A percentile compares a stretch with the other conserved stretches of the same genome.
These are phyloP conservation scores for Vigna nakashimae DNA, from an alignment of 306 rosid species.

Conservation along the genomic window DNA sequence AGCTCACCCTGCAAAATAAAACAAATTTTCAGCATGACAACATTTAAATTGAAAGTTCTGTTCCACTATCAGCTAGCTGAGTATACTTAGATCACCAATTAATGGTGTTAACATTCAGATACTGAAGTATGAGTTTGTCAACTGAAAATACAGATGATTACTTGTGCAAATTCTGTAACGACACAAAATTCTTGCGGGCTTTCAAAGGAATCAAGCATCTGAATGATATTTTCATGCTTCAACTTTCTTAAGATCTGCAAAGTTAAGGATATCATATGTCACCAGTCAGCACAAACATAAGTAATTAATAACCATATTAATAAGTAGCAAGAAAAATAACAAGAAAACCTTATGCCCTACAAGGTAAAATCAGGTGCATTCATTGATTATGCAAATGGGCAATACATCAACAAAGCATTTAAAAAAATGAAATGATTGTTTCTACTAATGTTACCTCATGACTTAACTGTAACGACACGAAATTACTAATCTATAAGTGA, in stretches of 20 bases:
- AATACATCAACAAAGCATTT: conserved; percentile 1
- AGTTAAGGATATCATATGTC: conserved; percentile 26
- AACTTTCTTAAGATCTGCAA: conserved; percentile 90
- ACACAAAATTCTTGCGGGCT: conserved; percentile 96
- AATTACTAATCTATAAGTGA: no score
- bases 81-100: conserved; percentile 11
- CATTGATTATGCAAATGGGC: neutral
- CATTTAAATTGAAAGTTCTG: conserved; percentile 25
- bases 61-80: conserved; percentile 25
- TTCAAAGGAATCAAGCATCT: conserved; percentile 98
- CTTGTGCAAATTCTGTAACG: conserved; percentile 97
- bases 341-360: neutral
- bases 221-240: conserved; percentile 94
- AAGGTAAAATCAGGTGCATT: neutral
- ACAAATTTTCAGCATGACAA: conserved; percentile 31
- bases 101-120: conserved; percentile 21
- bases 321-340: neutral
- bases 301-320: neutral
- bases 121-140: conserved; percentile 11
- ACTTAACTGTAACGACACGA: neutral
- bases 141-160: conserved; percentile 49
- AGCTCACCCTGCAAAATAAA: conserved; percentile 78
- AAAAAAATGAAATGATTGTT: neutral
- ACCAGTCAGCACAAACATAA: conserved; percentile 33
- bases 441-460: neutral